Evolutionary conservation across 2,329 filamentous ascomycete genomes (phyloP), one percentile per base, ranked within the genome.

Genomic region (Podosphaera xanthii): DNA sequence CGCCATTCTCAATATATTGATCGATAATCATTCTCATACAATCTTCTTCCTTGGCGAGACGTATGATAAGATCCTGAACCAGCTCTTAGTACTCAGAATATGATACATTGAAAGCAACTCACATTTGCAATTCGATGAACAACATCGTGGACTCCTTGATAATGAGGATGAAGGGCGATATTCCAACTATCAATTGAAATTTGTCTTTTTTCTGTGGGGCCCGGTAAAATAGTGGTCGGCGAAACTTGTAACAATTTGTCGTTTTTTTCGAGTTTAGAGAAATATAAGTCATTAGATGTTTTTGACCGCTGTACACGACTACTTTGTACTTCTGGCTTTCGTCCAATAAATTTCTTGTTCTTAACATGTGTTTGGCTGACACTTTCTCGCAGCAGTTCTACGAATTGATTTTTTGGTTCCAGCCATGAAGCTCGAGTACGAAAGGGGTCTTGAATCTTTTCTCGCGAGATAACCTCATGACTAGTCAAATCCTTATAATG

Each of bases 161-260:
- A 68, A 60, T 69, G 67, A n/a, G 66, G 65, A 59, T 65, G 61
- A 14, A 68, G 44, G 34, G 65, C 65, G 30, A 63, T 53, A 59
- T 65, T 66, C 66, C 67, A 69, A 8, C 40, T 59, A 10, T 64
- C 62, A 30, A 60, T 61, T 1, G 57, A 50, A 7, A 50, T 52
- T 14, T 22, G 6, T 1, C 52, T 57, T 48, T 64, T 62, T 34
- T 57, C 46, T 7, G 62, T 60, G 34, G 63, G 62, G 1, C 59
- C 88, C 6, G 82, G 87, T 64, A 78, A 82, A n/a, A 87, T 90
- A 0, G 92, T 97, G 66, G 77, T 87, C 12, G 91, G 91, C 0
- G 77, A 97, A 0, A 91, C 92, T 1, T 79, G 86, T 3, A 91
- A 92, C 0, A 92, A 98, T 72, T 69, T 90, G 8, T 88, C 91